Base-by-base conservation (phyloP, 257 asterid genomes). In the Apocynum venetum region DNA sequence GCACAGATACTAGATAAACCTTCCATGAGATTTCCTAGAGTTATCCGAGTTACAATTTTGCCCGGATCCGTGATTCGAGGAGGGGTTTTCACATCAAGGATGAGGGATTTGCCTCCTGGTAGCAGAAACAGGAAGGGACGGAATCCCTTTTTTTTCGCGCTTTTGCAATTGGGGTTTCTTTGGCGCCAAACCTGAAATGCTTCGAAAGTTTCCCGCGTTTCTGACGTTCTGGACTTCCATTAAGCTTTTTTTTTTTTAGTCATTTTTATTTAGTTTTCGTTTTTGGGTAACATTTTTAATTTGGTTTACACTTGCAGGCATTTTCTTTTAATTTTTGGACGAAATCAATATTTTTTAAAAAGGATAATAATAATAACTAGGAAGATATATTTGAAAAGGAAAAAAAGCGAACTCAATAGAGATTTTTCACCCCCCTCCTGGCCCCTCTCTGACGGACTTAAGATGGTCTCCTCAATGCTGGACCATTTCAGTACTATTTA, bases 1-100 rank as follows among this genome's bases (percentile, higher is more conserved):
- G 91, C 90, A 74, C 98, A 95, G 63, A 93, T 87, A 75, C 75
- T 82, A 4, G 98, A 90, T 75, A 93, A 78, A 60, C 93, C 97
- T 74, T 93, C 99, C 99, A 95, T 93, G 66, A 64, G 13, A 44
- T 0, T 7, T 31, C 17, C 52, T 41, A 4, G 20, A 76, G 12
- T 36, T 11, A 43, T 68, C 51, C 49, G 53, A 13, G 52, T 36
- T 67, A 3, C 38, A 61, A 10, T 7, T 73, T 10, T 9, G 36
- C 9, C 36, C 4, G 55, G 43, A 55, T 43, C 20, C 49, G 43
- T 4, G 9, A 15, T 69, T 8, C 40, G 12, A 49, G 8, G 0
- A 25, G 19, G 25, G n/a, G 36, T 14, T 67, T 44, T 8, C 17
- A 17, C 11, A 3, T 8, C 14, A 35, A 7, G 66, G 48, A 9